Conservation (phyloP, 2,329 filamentous ascomycete species). For the Alternaria ethzedia region DNA sequence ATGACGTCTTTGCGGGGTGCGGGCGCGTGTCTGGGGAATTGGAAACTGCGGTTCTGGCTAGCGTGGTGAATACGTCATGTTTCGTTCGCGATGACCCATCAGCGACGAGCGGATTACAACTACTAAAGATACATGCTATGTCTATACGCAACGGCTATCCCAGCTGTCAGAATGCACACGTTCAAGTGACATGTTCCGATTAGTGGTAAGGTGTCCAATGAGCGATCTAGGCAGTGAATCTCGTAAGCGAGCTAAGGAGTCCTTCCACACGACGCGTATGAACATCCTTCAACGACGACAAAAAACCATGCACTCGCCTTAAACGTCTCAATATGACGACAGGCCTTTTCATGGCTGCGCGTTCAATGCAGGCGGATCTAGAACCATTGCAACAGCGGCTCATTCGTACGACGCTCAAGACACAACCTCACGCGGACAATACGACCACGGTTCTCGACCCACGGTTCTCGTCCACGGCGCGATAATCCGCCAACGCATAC, state of each 20-base stretch:
- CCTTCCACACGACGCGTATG: background rate
- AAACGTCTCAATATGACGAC: background rate
- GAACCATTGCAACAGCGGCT: background rate
- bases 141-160: background rate
- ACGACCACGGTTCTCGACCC: background rate
- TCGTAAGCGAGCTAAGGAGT: background rate
- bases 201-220: background rate
- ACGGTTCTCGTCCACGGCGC: background rate
- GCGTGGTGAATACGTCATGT: background rate
- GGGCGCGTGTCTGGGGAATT: background rate
- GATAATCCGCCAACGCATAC: background rate
- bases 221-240: background rate
- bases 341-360: background rate
- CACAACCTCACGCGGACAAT: background rate
- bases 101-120: background rate
- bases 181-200: background rate
- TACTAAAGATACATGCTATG: background rate
- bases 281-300: background rate
- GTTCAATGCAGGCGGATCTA: background rate
- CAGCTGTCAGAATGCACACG: background rate
- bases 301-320: background rate
- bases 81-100: background rate
- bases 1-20: background rate
- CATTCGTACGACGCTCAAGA: background rate
- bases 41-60: background rate